Conservation (phyloP, 2,329 filamentous ascomycete genomes). For the Alternaria ethzedia region DNA sequence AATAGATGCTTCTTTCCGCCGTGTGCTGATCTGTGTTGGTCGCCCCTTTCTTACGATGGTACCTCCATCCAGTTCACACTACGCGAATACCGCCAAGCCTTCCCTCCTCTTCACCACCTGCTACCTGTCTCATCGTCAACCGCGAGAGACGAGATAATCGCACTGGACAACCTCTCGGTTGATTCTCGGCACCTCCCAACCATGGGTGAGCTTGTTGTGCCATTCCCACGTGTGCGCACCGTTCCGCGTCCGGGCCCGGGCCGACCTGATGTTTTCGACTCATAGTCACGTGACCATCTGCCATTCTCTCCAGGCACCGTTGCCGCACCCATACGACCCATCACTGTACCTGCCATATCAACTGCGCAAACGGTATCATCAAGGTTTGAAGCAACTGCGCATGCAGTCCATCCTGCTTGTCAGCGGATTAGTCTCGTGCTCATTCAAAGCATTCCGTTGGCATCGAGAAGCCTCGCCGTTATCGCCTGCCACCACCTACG, state of each 20-base stretch:
- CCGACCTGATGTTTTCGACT: neutral
- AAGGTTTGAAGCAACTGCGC: neutral
- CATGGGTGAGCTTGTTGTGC: neutral
- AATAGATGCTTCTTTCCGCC: neutral
- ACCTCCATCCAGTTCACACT: neutral
- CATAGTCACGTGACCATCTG: neutral
- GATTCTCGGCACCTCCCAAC: neutral
- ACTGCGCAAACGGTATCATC: neutral
- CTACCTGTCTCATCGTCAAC: neutral
- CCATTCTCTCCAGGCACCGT: neutral
- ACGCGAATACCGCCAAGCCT: neutral
- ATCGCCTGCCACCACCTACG: neutral
- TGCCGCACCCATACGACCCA: neutral
- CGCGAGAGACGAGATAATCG: neutral
- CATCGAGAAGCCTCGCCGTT: neutral
- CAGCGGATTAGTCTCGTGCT: neutral
- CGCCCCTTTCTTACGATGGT: neutral
- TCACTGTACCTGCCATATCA: neutral
- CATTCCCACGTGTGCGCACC: slow-evolving; percentile 6
- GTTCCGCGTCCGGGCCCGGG: slow-evolving; percentile 1
- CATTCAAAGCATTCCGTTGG: neutral
- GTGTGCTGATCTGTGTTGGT: neutral
- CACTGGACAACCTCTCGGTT: neutral
- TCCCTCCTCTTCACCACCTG: neutral
- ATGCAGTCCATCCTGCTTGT: neutral